Conservation (phyloP, 805 yeast species). For the Suhomyces canberraensis region DNA sequence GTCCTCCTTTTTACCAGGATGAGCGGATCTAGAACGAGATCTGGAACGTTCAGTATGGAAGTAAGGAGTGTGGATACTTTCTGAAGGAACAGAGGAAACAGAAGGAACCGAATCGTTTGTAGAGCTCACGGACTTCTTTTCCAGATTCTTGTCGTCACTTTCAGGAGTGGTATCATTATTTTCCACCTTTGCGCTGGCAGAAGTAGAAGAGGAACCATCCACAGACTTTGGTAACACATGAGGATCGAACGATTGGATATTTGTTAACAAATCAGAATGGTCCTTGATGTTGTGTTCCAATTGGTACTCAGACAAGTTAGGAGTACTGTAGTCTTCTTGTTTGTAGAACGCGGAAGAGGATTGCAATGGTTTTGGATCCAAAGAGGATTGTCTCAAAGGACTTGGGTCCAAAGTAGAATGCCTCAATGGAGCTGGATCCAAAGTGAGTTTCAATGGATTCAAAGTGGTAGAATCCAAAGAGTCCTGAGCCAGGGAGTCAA, state of each 20-base stretch:
- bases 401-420: not conserved
- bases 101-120: not conserved
- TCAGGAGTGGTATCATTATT: not conserved
- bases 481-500: not conserved
- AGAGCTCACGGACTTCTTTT: not conserved
- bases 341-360: conserved; percentile 10
- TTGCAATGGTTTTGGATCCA: not conserved
- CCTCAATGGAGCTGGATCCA: not conserved
- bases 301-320: conserved; percentile 45
- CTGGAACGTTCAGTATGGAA: conserved; percentile 26
- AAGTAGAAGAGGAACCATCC: not conserved
- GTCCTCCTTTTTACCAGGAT: conserved; percentile 4
- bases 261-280: conserved; percentile 34
- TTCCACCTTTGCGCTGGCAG: not conserved
- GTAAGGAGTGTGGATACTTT: conserved; percentile 28
- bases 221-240: conserved; percentile 23
- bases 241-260: conserved; percentile 36
- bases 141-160: not conserved
- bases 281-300: conserved; percentile 36
- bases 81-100: conserved; percentile 2
- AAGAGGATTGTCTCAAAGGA: not conserved
- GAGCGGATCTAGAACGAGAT: conserved; percentile 14
- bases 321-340: conserved; percentile 34
- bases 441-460: not conserved
- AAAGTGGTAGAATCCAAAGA: not conserved